Evolutionary conservation across 768 basidiomycete genomes (phyloP), one percentile per base, ranked within the genome.

Genomic region (Lactarius tabidus): DNA sequence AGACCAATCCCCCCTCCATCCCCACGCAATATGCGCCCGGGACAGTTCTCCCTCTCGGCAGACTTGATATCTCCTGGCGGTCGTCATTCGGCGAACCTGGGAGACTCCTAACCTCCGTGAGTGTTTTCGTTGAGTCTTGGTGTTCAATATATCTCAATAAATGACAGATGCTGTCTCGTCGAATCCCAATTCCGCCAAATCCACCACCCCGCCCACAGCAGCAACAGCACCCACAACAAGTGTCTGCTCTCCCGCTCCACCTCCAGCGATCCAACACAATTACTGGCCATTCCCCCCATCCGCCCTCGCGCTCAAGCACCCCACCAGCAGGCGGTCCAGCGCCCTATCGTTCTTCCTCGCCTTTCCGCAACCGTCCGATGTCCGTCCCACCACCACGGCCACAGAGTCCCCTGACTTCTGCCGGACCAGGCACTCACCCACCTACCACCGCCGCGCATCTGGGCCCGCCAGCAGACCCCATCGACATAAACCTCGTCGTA

Each of bases 21-120:
- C 84, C 86, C 15, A 75, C 81, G 1, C 71, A 75, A 6, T 82
- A 84, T 70, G 72, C 81, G 2, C 88, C 91, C 0, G 95, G 95
- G 2, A 81, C 81, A 28, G 78, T 88, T 48, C 82, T 95, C 20
- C 84, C 92, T 18, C 82, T 97, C 4, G 94, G 94, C n/a, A 80
- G 90, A 64, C 80, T 96, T 28, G 93, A 97, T 72, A 88, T 98
- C 53, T 84, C 85, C 15, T 98, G 95, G 95, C 79, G 86, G 53
- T 93, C 93, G 8, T 83, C 85, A 3, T 89, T 88, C 68, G 92
- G 92, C 10, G 92, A 95, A 76, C 88, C 88, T 31, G 95, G 95
- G 0, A 83, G 93, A 33, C 79, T 98, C 2, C 78, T 95, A 35
- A 96, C 95, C 2, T 95, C 94, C 10, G 84, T 84, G 71, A 66